Conservation (phyloP, 1,139 yeast genomes). For the Candida sp. region DNA sequence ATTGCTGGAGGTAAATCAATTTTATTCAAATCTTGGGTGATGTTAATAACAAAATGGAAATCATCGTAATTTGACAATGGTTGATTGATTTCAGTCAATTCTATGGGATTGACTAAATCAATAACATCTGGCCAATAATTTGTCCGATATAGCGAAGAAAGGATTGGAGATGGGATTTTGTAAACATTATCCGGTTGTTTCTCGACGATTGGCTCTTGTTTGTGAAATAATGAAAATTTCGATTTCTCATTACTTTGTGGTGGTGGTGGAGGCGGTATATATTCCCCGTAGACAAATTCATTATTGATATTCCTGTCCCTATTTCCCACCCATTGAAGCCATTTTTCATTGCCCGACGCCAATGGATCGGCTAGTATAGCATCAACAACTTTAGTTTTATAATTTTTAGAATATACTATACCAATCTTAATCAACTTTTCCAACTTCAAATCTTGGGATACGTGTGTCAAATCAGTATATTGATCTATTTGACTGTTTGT, state of each 20-base stretch:
- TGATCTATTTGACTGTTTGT: constrained; percentile 16
- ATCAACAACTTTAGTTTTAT: constrained; percentile 29
- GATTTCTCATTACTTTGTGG: constrained; percentile 1
- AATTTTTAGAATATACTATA: constrained; percentile 22
- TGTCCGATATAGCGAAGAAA: constrained; percentile 26
- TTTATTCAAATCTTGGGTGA: constrained; percentile 22
- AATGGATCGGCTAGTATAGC: constrained; percentile 41
- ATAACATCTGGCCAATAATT: constrained; percentile 13
- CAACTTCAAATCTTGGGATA: constrained; percentile 1
- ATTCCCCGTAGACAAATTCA: constrained; percentile 14
- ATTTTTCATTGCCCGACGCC: constrained; percentile 25
- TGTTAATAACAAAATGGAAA: constrained; percentile 29
- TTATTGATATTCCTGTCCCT: constrained; percentile 19
- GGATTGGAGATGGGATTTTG: constrained; percentile 33
- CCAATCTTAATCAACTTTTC: constrained; percentile 25
- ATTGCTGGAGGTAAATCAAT: constrained; percentile 13
- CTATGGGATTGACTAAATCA: constrained; percentile 14
- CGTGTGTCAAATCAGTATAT: constrained; percentile 6
- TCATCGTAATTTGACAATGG: constrained; percentile 10
- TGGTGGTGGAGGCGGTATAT: neutral
- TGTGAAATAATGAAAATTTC: constrained; percentile 1
- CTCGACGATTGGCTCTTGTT: neutral
- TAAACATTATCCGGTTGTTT: constrained; percentile 6
- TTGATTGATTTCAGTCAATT: constrained; percentile 29
- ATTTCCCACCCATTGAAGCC: constrained; percentile 25